Percentiles rank a stretch among this genome's conserved stretches.
Evolutionary conservation across 2,329 filamentous ascomycete genomes (phyloP).

Genomic region (Cytospora paraplurivora): DNA sequence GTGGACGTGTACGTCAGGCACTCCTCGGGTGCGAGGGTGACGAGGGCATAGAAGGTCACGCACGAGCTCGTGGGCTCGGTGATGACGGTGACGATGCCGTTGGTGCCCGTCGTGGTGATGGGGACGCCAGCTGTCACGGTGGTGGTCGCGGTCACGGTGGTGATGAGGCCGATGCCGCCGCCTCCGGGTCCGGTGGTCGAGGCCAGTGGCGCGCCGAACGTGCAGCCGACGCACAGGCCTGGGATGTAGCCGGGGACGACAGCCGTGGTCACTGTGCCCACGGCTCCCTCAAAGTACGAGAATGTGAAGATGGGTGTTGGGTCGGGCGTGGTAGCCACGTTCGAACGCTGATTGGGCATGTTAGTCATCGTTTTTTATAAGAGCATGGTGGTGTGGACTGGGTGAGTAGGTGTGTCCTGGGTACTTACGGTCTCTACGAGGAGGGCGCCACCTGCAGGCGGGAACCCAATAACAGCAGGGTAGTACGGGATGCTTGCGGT

Average conservation of each 20-base stretch:
- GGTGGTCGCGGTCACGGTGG: slow-evolving; percentile 8
- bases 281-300: not conserved
- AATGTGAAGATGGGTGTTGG: slow-evolving; percentile 12
- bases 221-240: not conserved
- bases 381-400: not conserved
- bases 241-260: slow-evolving; percentile 5
- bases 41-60: slow-evolving; percentile 1
- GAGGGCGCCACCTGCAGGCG: not conserved
- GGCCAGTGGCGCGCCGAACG: not conserved
- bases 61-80: not conserved
- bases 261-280: not conserved
- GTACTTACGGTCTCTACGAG: not conserved
- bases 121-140: slow-evolving; percentile 10
- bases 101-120: slow-evolving; percentile 4
- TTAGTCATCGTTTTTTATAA: not conserved
- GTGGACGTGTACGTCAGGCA: slow-evolving; percentile 4
- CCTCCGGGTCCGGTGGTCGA: not conserved
- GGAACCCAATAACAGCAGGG: not conserved
- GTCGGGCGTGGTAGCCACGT: not conserved
- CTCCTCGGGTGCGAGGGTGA: slow-evolving; percentile 8
- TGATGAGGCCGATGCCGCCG: not conserved
- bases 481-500: not conserved
- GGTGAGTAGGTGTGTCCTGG: not conserved
- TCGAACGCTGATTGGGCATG: slow-evolving; percentile 5
- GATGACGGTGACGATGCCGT: not conserved